Evolutionary conservation across 768 basidiomycete species (phyloP), one percentile per base, ranked within the genome.

Genomic region (Macrolepiota dolichaula): DNA sequence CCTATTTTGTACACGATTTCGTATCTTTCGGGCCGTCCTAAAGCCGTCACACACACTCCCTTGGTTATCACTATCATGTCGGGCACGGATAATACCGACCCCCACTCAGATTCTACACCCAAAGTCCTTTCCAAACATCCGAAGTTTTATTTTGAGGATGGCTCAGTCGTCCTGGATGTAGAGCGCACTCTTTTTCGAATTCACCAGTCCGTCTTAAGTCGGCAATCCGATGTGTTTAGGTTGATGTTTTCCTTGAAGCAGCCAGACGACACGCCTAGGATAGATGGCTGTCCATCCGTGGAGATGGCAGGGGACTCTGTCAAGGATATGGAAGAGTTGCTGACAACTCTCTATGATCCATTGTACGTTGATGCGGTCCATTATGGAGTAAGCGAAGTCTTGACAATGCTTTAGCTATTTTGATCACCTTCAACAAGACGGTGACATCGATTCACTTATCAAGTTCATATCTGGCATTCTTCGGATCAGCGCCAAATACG

Each of bases 401-500:
- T 32, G 61, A 51, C 51, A 36, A 61, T 27, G 44, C 44, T n/a
- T 10, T 47, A 79, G 77, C 51, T 69, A 76, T 57, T 79, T 79
- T 51, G 78, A 79, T 54, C 70, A 68, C 13, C 70, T 79, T 24
- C 62, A 69, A 12, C 60, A 70, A 0, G 71, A 76, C 27, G 72
- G 74, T 1, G 70, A 70, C 37, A 63, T 79, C 15, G 67, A 67
- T 40, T 66, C 70, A 2, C 71, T 79, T 37, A 76, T 82, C 35
- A 72, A 57, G 17, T 76, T 77, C 55, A 73, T 80, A 58, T 71
- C 77, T 25, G 77, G 77, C 1, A 74, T 79, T 47, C 69, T 80
- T 17, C 71, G 74, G 22, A 73, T 80, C 46, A 77, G 76, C 67
- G 78, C 78, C 1, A 80, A 79, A 65, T 80, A 80, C 67, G 68